Percentiles rank a stretch among this genome's conserved stretches.
These are phyloP conservation scores for Aspergillus thermomutatus DNA, from an alignment of 2,329 filamentous ascomycete genomes.

Conservation along the genomic window DNA sequence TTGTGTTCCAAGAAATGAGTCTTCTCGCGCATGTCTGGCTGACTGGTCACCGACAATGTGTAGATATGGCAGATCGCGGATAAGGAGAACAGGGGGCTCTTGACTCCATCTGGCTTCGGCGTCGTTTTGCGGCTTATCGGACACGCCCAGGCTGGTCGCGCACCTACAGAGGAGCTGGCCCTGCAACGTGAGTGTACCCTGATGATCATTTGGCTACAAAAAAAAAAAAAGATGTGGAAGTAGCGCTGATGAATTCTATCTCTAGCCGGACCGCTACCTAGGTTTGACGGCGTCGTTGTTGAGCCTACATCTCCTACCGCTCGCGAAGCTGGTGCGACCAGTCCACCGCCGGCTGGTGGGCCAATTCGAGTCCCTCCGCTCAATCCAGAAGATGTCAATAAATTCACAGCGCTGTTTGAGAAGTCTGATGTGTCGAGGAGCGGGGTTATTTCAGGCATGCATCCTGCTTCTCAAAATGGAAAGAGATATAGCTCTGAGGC, in stretches of 20 bases:
- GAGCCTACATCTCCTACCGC: constrained; percentile 44
- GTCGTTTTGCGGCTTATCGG: constrained; percentile 91
- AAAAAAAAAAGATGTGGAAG: background rate
- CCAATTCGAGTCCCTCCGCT: constrained; percentile 85
- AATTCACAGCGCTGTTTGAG: constrained; percentile 88
- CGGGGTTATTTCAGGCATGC: constrained; percentile 66
- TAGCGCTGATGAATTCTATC: constrained; percentile 12
- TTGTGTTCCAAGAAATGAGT: constrained; percentile 16
- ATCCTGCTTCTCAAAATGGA: background rate
- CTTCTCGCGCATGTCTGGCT: constrained; percentile 5
- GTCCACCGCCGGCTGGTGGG: constrained; percentile 45
- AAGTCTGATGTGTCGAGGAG: constrained; percentile 70
- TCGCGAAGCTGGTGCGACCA: constrained; percentile 45
- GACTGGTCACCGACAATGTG: constrained; percentile 13
- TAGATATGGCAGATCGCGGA: constrained; percentile 99
- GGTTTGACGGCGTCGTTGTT: constrained; percentile 74
- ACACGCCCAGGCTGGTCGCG: constrained; percentile 84
- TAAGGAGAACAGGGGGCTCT: constrained; percentile 88
- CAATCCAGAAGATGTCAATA: constrained; percentile 80
- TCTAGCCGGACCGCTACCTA: constrained; percentile 74
- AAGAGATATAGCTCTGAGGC: constrained; percentile 1
- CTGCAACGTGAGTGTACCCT: constrained; percentile 59
- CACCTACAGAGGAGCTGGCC: constrained; percentile 77
- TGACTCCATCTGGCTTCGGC: constrained; percentile 90
- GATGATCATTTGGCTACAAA: background rate